A percentile compares a stretch with the other conserved stretches of the same genome.
phyloP scores from a whole-genome alignment of 441 rosid genomes.

The Aquilaria agallochum region DNA sequence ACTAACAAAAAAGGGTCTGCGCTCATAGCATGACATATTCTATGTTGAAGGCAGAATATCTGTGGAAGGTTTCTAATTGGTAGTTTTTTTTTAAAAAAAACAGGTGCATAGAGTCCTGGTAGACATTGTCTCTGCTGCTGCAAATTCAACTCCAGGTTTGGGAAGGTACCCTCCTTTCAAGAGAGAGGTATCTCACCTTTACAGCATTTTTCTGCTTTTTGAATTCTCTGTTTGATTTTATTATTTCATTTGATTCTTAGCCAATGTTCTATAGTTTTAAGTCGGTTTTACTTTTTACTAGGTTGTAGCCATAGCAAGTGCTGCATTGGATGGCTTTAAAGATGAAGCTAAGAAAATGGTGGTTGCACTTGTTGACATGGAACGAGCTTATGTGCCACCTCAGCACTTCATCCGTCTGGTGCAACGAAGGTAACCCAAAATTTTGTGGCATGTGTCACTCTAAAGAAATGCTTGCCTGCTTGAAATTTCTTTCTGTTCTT shows the following conservation, averaged over 20 bases:
- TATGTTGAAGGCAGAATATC: too few relatives aligned
- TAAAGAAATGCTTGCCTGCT: too few relatives aligned
- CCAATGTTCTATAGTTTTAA: too few relatives aligned
- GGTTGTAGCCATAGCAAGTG: slow-evolving; percentile 71
- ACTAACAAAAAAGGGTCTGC: too few relatives aligned
- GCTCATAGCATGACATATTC: too few relatives aligned
- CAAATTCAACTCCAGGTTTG: slow-evolving; percentile 71
- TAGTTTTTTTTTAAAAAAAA: too few relatives aligned
- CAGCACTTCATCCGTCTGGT: slow-evolving; percentile 81
- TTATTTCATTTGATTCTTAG: too few relatives aligned
- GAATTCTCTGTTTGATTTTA: too few relatives aligned
- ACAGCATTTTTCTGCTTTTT: too few relatives aligned
- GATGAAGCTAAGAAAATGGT: slow-evolving; percentile 70
- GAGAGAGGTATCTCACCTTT: slow-evolving; percentile 50
- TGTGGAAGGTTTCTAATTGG: too few relatives aligned
- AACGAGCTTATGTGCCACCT: slow-evolving; percentile 77
- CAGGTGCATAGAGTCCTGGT: slow-evolving; percentile 69
- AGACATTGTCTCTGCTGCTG: slow-evolving; percentile 67
- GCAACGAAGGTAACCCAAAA: slow-evolving; percentile 51
- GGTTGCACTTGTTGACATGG: slow-evolving; percentile 78
- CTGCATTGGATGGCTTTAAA: slow-evolving; percentile 64
- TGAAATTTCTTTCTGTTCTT: too few relatives aligned
- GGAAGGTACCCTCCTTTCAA: slow-evolving; percentile 84
- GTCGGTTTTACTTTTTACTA: slow-evolving; percentile 8
- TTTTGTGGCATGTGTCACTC: too few relatives aligned